Conservation (phyloP, 2,329 filamentous ascomycete species). For the Sarocladium brachiariae region DNA sequence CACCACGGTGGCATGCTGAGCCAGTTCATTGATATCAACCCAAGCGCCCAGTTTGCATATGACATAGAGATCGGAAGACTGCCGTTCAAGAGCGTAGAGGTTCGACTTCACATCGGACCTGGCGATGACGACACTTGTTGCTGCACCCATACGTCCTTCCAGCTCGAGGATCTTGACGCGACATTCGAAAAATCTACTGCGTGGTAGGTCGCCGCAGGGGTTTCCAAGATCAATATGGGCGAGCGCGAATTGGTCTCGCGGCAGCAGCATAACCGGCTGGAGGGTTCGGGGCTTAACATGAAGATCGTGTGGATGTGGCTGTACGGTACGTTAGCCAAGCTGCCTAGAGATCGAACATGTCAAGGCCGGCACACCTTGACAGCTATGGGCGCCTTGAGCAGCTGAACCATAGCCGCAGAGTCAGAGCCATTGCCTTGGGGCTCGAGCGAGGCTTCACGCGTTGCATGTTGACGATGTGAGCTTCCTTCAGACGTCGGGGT, state of each 20-base stretch:
- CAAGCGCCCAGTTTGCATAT: slow-evolving; percentile 62
- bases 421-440: slow-evolving; percentile 30
- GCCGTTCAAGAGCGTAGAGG: slow-evolving; percentile 59
- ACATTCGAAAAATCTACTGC: slow-evolving; percentile 52
- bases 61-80: slow-evolving; percentile 54
- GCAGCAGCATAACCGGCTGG: slow-evolving; percentile 55
- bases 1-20: slow-evolving; percentile 37
- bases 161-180: slow-evolving; percentile 57
- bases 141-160: slow-evolving; percentile 50
- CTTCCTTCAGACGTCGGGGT: slow-evolving; percentile 33
- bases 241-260: slow-evolving; percentile 53
- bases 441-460: slow-evolving; percentile 13
- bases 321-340: neutral
- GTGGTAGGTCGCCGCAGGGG: slow-evolving; percentile 42
- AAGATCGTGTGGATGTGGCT: slow-evolving; percentile 51
- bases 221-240: slow-evolving; percentile 52
- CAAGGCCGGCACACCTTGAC: slow-evolving; percentile 37
- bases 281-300: slow-evolving; percentile 47
- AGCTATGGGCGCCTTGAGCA: slow-evolving; percentile 45
- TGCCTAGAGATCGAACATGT: slow-evolving; percentile 13
- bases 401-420: slow-evolving; percentile 38
- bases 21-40: slow-evolving; percentile 53
- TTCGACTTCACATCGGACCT: slow-evolving; percentile 47
- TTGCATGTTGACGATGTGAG: slow-evolving; percentile 27
- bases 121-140: slow-evolving; percentile 53